phyloP scores from a whole-genome alignment of 2,329 filamentous ascomycete genomes.

The Penicillium vulpinum region DNA sequence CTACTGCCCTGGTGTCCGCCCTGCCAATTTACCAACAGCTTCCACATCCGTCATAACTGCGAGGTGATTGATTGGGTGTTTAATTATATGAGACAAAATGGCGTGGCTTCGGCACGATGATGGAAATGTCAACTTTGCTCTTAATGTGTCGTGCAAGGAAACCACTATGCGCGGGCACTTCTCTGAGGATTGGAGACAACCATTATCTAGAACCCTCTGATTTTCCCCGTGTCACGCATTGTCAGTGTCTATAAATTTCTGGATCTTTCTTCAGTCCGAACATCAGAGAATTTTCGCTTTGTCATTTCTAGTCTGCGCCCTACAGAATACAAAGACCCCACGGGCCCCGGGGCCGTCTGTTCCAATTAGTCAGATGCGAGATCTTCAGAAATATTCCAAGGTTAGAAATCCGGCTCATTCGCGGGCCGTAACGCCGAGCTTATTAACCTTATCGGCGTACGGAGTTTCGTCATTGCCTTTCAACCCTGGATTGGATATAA shows the following conservation, averaged over 20 bases:
- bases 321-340: too few relatives aligned
- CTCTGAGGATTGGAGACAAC: background rate
- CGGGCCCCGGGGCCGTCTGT: too few relatives aligned
- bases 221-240: too few relatives aligned
- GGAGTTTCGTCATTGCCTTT: slow-evolving; percentile 2
- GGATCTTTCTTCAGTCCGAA: too few relatives aligned
- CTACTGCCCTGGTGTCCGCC: background rate
- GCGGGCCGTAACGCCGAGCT: slow-evolving; percentile 6
- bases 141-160: background rate
- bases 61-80: background rate
- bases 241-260: too few relatives aligned
- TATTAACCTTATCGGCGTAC: slow-evolving; percentile 1
- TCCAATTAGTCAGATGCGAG: background rate
- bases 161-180: background rate
- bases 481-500: background rate
- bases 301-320: background rate
- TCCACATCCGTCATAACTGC: background rate
- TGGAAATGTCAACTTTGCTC: background rate
- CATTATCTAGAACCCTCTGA: too few relatives aligned
- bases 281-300: too few relatives aligned
- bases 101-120: background rate
- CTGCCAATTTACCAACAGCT: background rate
- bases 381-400: background rate
- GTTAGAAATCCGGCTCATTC: background rate
- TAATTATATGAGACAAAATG: background rate